Evolutionary conservation across 164 flowering plant genomes (phyloP).

Genomic region (Macadamia integrifolia): DNA sequence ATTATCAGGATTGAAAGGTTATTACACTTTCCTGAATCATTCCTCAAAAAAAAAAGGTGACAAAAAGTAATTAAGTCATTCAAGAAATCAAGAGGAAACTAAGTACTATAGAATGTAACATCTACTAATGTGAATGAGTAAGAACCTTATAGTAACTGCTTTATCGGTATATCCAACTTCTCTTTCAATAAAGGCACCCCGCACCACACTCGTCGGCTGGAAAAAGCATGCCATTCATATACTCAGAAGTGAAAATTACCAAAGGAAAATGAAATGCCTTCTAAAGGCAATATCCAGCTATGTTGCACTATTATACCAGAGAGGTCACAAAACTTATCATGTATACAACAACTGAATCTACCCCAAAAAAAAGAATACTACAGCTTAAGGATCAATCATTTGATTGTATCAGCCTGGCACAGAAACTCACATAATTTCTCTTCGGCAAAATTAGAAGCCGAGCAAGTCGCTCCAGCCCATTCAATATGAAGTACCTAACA

Average conservation of each 20-base stretch:
- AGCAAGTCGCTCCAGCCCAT: conserved; percentile 82
- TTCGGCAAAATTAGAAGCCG: conserved; percentile 68
- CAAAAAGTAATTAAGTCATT: neutral
- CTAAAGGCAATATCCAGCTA: neutral
- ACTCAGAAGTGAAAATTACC: neutral
- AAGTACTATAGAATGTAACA: neutral
- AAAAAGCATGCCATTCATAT: conserved; percentile 8
- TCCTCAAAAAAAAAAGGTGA: no score
- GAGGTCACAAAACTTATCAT: neutral
- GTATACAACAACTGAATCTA: neutral
- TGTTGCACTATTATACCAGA: neutral
- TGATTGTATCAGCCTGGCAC: no score
- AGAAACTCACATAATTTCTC: conserved; percentile 68
- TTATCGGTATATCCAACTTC: conserved; percentile 81
- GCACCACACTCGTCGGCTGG: conserved; percentile 68
- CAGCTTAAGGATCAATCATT: neutral
- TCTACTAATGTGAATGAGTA: no score
- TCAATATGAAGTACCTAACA: conserved; percentile 67
- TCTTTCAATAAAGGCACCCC: conserved; percentile 61
- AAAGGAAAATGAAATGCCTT: neutral
- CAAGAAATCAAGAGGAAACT: neutral
- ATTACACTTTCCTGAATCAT: no score
- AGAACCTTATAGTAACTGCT: conserved; percentile 81
- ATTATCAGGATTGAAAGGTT: no score
- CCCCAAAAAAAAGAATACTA: no score